These are phyloP conservation scores for Botrytis medusae DNA, from an alignment of 2,329 filamentous ascomycete genomes.

Conservation along the genomic window DNA sequence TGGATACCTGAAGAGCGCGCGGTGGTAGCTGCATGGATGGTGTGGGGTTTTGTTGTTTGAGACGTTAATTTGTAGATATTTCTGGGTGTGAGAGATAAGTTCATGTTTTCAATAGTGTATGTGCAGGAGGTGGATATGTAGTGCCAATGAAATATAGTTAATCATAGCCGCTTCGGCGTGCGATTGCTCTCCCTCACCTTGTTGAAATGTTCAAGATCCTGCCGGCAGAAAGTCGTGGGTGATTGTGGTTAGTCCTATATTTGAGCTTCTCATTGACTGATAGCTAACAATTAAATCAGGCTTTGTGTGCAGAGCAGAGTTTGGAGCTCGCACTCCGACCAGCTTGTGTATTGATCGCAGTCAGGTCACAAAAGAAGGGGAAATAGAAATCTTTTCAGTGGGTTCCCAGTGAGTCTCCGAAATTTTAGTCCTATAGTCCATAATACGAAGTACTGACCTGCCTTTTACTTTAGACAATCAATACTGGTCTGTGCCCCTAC, in stretches of 20 bases:
- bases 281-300: no score
- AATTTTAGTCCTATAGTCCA: background rate
- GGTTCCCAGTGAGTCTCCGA: background rate
- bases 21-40: background rate
- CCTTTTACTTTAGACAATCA: background rate
- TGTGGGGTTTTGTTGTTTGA: no score
- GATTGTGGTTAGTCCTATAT: no score
- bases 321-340: no score
- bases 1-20: background rate
- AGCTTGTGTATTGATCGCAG: background rate
- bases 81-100: background rate
- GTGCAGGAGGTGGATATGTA: background rate
- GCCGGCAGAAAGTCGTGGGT: background rate
- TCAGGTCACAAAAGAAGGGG: background rate
- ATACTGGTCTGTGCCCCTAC: background rate
- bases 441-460: background rate
- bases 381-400: accelerated
- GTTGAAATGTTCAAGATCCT: no score
- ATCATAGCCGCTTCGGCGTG: background rate
- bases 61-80: background rate
- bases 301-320: background rate
- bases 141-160: background rate
- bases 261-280: no score
- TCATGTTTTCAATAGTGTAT: background rate
- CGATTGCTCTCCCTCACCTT: no score